Evolutionary conservation across 345 rosid genomes (phyloP).

Genomic region (Cardamine occulta): DNA sequence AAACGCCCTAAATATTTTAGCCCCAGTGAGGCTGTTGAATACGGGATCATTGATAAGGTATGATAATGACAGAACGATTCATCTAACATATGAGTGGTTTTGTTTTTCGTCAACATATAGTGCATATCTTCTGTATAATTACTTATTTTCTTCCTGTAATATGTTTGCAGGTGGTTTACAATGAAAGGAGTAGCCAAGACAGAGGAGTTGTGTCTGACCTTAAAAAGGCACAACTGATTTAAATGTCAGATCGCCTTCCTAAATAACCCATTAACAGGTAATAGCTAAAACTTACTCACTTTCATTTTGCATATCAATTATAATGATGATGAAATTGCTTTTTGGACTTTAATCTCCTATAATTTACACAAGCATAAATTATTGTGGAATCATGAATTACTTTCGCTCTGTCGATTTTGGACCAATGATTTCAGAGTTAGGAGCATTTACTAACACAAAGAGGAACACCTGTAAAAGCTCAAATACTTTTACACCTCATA

Average conservation of each 20-base stretch:
- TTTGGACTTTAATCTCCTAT: conserved; percentile 12
- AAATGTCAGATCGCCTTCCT: conserved; percentile 25
- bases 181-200: conserved; percentile 66
- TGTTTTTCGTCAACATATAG: conserved; percentile 13
- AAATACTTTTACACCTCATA: conserved; percentile 24
- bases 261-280: conserved; percentile 33
- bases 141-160: conserved; percentile 9
- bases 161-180: conserved; percentile 71
- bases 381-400: conserved; percentile 22
- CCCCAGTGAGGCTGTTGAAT: conserved; percentile 70
- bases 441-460: conserved; percentile 25
- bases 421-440: conserved; percentile 1
- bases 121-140: conserved; percentile 1
- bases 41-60: conserved; percentile 95
- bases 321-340: conserved; percentile 30
- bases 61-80: conserved; percentile 1
- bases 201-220: conserved; percentile 56
- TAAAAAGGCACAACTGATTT: conserved; percentile 51
- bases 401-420: conserved; percentile 24
- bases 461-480: conserved; percentile 41
- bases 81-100: not conserved
- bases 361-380: conserved; percentile 1
- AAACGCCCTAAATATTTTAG: conserved; percentile 81
- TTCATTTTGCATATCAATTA: conserved; percentile 25
- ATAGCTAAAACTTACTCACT: conserved; percentile 12